A percentile compares a stretch with the other conserved stretches of the same genome.
phyloP scores from a whole-genome alignment of 2,329 filamentous ascomycete species.

The Phialophora chinensis region DNA sequence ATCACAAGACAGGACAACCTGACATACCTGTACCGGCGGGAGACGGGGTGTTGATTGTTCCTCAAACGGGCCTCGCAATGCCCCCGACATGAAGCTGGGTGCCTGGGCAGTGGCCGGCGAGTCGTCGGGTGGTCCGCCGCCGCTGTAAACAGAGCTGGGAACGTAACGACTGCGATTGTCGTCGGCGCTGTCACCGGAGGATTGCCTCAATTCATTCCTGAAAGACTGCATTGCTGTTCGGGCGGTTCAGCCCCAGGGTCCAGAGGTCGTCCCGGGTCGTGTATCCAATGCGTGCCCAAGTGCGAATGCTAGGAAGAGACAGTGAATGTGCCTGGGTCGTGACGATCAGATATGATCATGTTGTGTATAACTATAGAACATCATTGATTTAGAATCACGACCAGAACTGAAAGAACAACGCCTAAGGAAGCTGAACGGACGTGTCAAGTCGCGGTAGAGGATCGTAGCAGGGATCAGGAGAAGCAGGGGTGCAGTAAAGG shows the following conservation, averaged over 20 bases:
- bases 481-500: conserved; percentile 10
- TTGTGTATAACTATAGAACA: conserved; percentile 6
- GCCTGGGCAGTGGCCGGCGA: conserved; percentile 28
- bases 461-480: conserved; percentile 2
- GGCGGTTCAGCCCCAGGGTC: neutral
- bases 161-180: conserved; percentile 38
- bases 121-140: conserved; percentile 34
- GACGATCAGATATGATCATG: conserved; percentile 14
- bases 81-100: conserved; percentile 28
- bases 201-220: conserved; percentile 35
- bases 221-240: conserved; percentile 34
- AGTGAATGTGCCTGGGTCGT: conserved; percentile 1
- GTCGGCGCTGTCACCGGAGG: conserved; percentile 36
- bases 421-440: neutral
- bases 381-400: conserved; percentile 1
- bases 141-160: conserved; percentile 40
- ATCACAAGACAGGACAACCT: neutral
- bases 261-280: conserved; percentile 6
- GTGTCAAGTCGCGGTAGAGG: conserved; percentile 1
- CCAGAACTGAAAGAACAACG: conserved; percentile 4
- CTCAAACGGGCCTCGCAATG: conserved; percentile 31
- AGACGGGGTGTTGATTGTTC: conserved; percentile 30
- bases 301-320: conserved; percentile 7
- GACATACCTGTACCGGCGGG: conserved; percentile 20
- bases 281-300: conserved; percentile 25